These are phyloP conservation scores for Arthromyces matolae DNA, from an alignment of 768 basidiomycete genomes.

Conservation along the genomic window DNA sequence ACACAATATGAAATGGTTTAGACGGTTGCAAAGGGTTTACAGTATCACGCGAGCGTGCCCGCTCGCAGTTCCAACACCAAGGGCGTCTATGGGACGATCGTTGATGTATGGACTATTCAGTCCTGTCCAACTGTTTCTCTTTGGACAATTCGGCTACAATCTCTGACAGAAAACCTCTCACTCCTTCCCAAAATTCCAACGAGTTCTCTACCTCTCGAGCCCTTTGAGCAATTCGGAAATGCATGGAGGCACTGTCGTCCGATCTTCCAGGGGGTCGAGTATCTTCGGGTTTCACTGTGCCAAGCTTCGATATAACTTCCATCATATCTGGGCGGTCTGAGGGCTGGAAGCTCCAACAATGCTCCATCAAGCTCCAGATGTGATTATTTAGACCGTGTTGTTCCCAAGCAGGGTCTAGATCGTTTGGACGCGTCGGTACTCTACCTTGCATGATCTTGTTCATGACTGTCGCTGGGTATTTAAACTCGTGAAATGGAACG, in stretches of 20 bases:
- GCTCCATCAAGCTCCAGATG: constrained; percentile 1
- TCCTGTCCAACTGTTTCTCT: background rate
- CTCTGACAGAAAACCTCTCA: background rate
- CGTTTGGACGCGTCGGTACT: background rate
- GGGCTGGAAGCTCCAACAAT: constrained; percentile 3
- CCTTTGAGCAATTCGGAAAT: background rate
- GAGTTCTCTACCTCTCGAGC: background rate
- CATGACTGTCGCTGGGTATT: background rate
- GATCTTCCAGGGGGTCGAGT: background rate
- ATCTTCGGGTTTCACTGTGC: background rate
- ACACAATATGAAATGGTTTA: too few species aligned
- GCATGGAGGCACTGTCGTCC: background rate
- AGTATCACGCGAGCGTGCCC: too few species aligned
- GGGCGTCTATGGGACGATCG: too few species aligned
- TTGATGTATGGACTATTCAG: too few species aligned
- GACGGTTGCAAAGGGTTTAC: too few species aligned
- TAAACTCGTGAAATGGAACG: background rate
- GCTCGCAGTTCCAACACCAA: too few species aligned
- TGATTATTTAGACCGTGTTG: background rate
- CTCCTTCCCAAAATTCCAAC: background rate
- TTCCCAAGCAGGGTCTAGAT: background rate
- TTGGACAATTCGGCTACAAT: background rate
- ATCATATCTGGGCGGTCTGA: constrained; percentile 4
- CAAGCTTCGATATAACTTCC: background rate
- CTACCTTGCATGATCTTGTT: background rate